Evolutionary conservation across 2,329 filamentous ascomycete species (phyloP).

Genomic region (Trichoderma guizhouense): DNA sequence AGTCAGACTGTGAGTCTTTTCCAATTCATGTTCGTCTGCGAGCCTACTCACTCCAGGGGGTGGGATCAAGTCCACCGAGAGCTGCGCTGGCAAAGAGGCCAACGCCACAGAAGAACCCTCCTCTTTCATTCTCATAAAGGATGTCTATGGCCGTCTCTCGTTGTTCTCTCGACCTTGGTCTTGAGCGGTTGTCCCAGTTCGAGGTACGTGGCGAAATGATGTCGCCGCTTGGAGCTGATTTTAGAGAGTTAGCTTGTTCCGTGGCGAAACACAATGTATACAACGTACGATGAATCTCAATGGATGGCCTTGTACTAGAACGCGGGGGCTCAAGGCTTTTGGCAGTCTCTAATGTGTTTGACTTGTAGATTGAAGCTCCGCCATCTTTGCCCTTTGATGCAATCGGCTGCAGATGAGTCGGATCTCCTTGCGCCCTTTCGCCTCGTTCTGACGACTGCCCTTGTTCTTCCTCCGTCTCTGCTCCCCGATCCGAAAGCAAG

Average conservation of each 20-base stretch:
- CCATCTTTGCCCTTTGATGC: not conserved
- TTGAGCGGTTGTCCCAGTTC: constrained; percentile 29
- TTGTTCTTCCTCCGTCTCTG: constrained; percentile 16
- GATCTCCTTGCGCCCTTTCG: not conserved
- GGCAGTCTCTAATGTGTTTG: not conserved
- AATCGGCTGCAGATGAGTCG: not conserved
- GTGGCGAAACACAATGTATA: not conserved
- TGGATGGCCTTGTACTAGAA: constrained; percentile 28
- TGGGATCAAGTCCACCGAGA: constrained; percentile 79
- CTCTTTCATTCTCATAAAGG: constrained; percentile 93
- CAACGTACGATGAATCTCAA: constrained; percentile 33
- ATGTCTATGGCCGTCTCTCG: constrained; percentile 70
- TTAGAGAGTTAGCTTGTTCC: not conserved
- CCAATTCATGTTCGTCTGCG: too few relatives aligned
- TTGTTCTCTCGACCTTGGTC: constrained; percentile 33
- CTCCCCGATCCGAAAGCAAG: constrained; percentile 17
- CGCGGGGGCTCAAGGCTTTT: not conserved
- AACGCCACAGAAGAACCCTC: constrained; percentile 82
- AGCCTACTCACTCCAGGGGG: constrained; percentile 63
- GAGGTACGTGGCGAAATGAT: not conserved
- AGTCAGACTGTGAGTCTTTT: not conserved
- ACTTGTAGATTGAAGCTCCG: not conserved
- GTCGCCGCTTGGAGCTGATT: constrained; percentile 31
- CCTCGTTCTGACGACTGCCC: constrained; percentile 19
- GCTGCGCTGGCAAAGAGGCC: constrained; percentile 86